phyloP scores from a whole-genome alignment of 805 yeast genomes.

The Nakazawaea pomicola region DNA sequence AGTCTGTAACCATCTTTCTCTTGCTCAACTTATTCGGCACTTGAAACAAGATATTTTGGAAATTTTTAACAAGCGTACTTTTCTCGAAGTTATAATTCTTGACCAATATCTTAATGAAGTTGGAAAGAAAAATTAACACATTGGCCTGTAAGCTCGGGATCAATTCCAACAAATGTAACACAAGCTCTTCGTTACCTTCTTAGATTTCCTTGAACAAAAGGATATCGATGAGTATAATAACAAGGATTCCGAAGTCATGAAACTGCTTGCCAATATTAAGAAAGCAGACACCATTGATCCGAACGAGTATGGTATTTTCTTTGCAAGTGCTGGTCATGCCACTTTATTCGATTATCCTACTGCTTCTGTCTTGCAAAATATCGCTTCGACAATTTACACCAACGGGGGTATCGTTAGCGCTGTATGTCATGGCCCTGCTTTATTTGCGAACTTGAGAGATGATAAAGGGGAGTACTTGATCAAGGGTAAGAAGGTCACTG shows the following conservation, averaged over 20 bases:
- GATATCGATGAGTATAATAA: slow-evolving; percentile 30
- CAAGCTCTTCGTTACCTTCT: slow-evolving; percentile 19
- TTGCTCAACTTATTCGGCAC: slow-evolving; percentile 21
- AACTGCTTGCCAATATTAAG: slow-evolving; percentile 34
- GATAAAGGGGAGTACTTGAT: slow-evolving; percentile 38
- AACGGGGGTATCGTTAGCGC: slow-evolving; percentile 56
- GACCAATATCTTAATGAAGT: slow-evolving; percentile 26
- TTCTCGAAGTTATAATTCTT: slow-evolving; percentile 12
- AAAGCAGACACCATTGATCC: slow-evolving; percentile 45
- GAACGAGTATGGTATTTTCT: slow-evolving; percentile 46
- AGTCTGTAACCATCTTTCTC: slow-evolving; percentile 22
- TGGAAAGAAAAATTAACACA: slow-evolving; percentile 32
- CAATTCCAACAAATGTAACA: slow-evolving; percentile 30
- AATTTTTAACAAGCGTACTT: slow-evolving; percentile 22
- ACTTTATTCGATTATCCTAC: slow-evolving; percentile 52
- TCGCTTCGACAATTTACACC: slow-evolving; percentile 42
- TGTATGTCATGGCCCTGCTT: slow-evolving; percentile 66
- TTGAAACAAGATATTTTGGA: slow-evolving; percentile 26
- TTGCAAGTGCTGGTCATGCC: slow-evolving; percentile 67
- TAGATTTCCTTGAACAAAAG: slow-evolving; percentile 46
- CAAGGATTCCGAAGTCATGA: slow-evolving; percentile 31
- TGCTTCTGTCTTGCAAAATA: slow-evolving; percentile 38
- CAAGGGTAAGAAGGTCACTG: slow-evolving; percentile 53
- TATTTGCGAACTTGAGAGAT: slow-evolving; percentile 45
- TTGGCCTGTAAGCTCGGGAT: slow-evolving; percentile 37